phyloP scores from a whole-genome alignment of 2,329 filamentous ascomycete genomes.

The Venturia carpophila region DNA sequence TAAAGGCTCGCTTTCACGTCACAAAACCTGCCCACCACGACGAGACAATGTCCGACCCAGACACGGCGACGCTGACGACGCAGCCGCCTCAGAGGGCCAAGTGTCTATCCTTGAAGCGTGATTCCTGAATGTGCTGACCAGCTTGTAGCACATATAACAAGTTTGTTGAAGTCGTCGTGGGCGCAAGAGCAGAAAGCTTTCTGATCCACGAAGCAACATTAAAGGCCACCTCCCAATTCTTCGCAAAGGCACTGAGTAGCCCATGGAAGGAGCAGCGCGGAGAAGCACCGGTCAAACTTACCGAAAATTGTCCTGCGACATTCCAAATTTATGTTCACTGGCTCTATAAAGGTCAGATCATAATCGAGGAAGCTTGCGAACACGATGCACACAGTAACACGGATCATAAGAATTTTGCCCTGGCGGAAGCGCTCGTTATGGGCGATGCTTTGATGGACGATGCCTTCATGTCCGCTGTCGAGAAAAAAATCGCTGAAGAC shows the following conservation, averaged over 20 bases:
- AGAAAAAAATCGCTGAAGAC: background rate
- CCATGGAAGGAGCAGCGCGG: constrained; percentile 20
- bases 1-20: background rate
- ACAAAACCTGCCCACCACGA: background rate
- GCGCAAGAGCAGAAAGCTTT: constrained; percentile 18
- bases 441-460: background rate
- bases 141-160: constrained; percentile 12
- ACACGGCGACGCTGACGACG: background rate
- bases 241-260: constrained; percentile 21
- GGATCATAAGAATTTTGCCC: too few relatives aligned
- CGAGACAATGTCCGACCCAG: background rate
- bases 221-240: constrained; percentile 22
- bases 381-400: too few relatives aligned
- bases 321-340: background rate
- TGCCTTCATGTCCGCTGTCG: background rate
- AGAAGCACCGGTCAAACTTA: background rate
- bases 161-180: constrained; percentile 17
- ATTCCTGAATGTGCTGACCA: background rate
- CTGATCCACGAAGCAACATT: constrained; percentile 24
- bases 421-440: background rate
- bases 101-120: background rate
- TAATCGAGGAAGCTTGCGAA: background rate
- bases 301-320: background rate
- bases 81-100: background rate
- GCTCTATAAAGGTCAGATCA: background rate